Percentiles rank a stretch among this genome's conserved stretches.
phyloP scores from a whole-genome alignment of 768 basidiomycete species.

The Tylopilus felleus region DNA sequence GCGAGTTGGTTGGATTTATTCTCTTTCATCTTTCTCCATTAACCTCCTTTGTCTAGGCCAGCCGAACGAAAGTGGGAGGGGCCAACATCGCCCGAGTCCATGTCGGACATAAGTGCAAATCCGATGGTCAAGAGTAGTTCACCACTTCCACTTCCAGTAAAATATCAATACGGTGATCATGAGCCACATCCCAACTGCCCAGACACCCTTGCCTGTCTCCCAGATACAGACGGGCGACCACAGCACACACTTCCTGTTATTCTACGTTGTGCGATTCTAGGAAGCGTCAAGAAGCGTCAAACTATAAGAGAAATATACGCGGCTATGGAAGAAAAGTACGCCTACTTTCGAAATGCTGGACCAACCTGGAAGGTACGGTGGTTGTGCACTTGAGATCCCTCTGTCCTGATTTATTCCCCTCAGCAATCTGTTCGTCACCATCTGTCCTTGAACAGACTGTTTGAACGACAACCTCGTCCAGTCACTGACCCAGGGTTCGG shows the following conservation, averaged over 20 bases:
- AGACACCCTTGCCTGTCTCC: conserved; percentile 71
- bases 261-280: conserved; percentile 79
- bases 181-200: conserved; percentile 74
- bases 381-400: neutral
- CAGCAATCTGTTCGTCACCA: conserved; percentile 90
- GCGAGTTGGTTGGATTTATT: conserved; percentile 37
- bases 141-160: conserved; percentile 19
- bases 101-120: conserved; percentile 33
- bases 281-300: conserved; percentile 67
- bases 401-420: conserved; percentile 8
- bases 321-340: conserved; percentile 82
- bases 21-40: conserved; percentile 5
- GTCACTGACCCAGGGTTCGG: conserved; percentile 85
- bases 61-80: conserved; percentile 24
- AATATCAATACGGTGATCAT: conserved; percentile 41
- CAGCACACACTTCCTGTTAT: conserved; percentile 85
- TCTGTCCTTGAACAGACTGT: conserved; percentile 75
- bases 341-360: conserved; percentile 76
- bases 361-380: conserved; percentile 76
- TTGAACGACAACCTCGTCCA: conserved; percentile 78
- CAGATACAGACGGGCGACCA: conserved; percentile 73
- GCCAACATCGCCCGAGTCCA: conserved; percentile 34
- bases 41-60: conserved; percentile 31
- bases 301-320: conserved; percentile 86
- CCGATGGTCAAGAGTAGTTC: conserved; percentile 22